Base-by-base conservation (phyloP, 2,329 filamentous ascomycete species). In the Colletotrichum paranaense region DNA sequence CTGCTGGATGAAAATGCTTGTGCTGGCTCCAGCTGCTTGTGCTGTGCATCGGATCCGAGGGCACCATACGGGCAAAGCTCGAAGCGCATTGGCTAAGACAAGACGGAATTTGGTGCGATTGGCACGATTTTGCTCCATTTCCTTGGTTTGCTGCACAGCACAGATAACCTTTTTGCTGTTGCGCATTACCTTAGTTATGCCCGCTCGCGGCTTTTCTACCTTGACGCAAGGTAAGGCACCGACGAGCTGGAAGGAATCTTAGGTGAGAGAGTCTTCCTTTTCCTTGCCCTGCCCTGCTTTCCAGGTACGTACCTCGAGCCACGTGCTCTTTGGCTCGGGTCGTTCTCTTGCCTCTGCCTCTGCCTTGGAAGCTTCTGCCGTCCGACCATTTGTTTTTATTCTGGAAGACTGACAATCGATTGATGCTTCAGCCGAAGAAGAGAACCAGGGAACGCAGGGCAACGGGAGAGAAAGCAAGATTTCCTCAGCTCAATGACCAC, bases 311-410 rank as follows among this genome's bases (percentile, higher is more conserved):
- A 66, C 11, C 62, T 38, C 56, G 30, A 46, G 62, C 49, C 70
- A 73, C 70, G 67, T 70, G 70, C 70, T 69, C 70, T 16, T 56
- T 64, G 70, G 70, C 70, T 69, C 58, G 70, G 42, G 66, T 69
- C 70, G 68, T 72, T 69, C 59, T 55, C 62, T n/a, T 5, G 42
- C 6, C 60, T 28, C 9, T 32, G 60, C 28, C 26, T 32, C 19
- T 58, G 62, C 64, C 56, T 38, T 60, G 26, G 32, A 67, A 42
- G 42, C 30, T 6, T 6, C 30, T 16, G 28, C 30, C 35, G 64
- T 67, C 52, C 53, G 52, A 46, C 63, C 46, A 57, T 46, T 42
- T 56, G 30, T 66, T 56, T 66, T 66, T 11, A 19, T 42, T 57
- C 28, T 32, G 8, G 7, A 32, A 14, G 6, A 22, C 38, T 42